These are phyloP conservation scores for Gloeophyllum trabeum DNA, from an alignment of 768 basidiomycete genomes.

Conservation along the genomic window DNA sequence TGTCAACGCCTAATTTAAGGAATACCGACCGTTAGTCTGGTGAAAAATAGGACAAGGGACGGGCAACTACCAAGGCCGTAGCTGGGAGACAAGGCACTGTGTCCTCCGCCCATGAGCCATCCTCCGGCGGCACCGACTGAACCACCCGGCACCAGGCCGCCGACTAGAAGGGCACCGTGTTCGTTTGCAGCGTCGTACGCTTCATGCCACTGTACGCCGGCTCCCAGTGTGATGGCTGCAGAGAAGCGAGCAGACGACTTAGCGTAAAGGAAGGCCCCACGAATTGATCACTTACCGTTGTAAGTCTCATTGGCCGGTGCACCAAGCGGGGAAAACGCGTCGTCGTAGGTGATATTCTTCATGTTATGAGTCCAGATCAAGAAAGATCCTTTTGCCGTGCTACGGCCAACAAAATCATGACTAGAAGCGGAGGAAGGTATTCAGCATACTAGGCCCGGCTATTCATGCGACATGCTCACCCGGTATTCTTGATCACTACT, in stretches of 20 bases:
- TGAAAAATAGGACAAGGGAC: not conserved
- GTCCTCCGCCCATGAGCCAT: constrained; percentile 37
- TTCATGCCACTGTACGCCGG: constrained; percentile 35
- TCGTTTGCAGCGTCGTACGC: constrained; percentile 27
- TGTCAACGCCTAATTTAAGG: constrained; percentile 38
- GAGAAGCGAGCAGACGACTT: constrained; percentile 3
- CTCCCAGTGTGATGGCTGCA: constrained; percentile 19
- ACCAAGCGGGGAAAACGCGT: constrained; percentile 22
- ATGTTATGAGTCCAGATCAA: constrained; percentile 30
- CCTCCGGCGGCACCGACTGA: constrained; percentile 37
- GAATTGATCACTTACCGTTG: constrained; percentile 10
- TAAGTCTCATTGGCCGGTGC: constrained; percentile 7
- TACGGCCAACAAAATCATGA: constrained; percentile 29
- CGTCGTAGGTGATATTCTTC: constrained; percentile 23
- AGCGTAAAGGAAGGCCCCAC: constrained; percentile 7
- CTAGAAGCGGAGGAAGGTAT: constrained; percentile 7
- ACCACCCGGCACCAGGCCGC: constrained; percentile 26
- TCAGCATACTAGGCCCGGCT: no score
- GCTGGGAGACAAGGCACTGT: constrained; percentile 25
- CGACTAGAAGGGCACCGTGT: constrained; percentile 30
- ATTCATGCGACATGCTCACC: no score
- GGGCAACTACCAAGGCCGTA: constrained; percentile 27
- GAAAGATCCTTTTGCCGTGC: constrained; percentile 24
- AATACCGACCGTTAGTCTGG: not conserved
- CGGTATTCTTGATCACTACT: constrained; percentile 21